Percentiles rank a stretch among this genome's conserved stretches.
Conservation (phyloP, 2,329 filamentous ascomycete species). For the Aschersonia sp. region DNA sequence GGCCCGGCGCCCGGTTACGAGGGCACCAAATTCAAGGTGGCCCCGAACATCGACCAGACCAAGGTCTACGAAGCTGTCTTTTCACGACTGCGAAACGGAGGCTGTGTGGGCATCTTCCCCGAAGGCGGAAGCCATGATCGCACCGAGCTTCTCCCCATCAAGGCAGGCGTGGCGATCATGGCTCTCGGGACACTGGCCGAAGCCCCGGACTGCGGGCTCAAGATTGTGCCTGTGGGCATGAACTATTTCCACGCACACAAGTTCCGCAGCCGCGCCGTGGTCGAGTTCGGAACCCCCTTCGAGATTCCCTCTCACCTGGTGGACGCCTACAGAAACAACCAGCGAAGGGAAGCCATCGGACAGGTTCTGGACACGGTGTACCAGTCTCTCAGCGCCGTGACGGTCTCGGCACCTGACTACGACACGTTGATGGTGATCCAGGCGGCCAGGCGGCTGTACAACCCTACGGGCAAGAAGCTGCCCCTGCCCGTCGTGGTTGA, state of each 20-base stretch:
- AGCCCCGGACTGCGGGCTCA: constrained; percentile 73
- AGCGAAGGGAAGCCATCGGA: constrained; percentile 76
- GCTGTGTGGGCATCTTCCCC: constrained; percentile 91
- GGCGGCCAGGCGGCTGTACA: constrained; percentile 84
- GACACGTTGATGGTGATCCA: constrained; percentile 96
- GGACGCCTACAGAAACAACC: constrained; percentile 67
- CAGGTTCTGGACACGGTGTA: constrained; percentile 77
- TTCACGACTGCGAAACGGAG: constrained; percentile 62
- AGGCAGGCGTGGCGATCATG: constrained; percentile 97
- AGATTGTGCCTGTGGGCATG: constrained; percentile 95
- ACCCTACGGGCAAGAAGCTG: constrained; percentile 84
- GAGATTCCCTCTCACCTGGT: constrained; percentile 74
- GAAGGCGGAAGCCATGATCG: constrained; percentile 94
- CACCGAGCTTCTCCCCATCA: constrained; percentile 78
- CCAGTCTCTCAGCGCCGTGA: constrained; percentile 72
- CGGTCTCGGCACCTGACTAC: constrained; percentile 84
- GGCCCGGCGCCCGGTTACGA: constrained; percentile 47
- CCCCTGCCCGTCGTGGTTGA: constrained; percentile 87
- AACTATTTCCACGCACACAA: constrained; percentile 99
- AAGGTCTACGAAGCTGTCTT: constrained; percentile 92
- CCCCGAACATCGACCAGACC: constrained; percentile 87
- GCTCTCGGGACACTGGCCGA: constrained; percentile 78
- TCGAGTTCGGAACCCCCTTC: constrained; percentile 86
- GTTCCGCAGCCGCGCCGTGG: constrained; percentile 86
- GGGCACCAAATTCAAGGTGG: constrained; percentile 73